A percentile compares a stretch with the other conserved stretches of the same genome.
These are phyloP conservation scores for Eucalyptus curtisii DNA, from an alignment of 345 rosid genomes.

Conservation along the genomic window DNA sequence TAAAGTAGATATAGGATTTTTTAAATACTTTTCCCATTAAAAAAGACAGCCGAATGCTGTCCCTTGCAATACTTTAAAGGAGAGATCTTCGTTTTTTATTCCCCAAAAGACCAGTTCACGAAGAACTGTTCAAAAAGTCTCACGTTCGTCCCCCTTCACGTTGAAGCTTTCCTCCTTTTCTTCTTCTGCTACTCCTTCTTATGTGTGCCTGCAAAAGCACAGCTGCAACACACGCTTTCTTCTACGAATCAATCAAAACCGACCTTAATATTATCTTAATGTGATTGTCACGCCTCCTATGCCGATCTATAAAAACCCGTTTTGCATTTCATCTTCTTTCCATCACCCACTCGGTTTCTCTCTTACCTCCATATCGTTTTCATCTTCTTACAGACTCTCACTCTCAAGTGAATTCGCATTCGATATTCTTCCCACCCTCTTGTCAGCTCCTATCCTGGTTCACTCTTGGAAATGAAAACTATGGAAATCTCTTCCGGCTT, in stretches of 20 bases:
- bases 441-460: not conserved
- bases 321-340: not conserved
- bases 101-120: not conserved
- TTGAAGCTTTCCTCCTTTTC: not conserved
- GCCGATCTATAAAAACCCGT: not conserved
- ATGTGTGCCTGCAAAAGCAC: not conserved
- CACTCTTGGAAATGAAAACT: not conserved
- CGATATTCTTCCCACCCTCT: not conserved
- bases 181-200: not conserved
- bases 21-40: not conserved
- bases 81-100: not conserved
- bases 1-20: not conserved
- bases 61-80: not conserved
- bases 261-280: not conserved
- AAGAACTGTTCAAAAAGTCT: not conserved
- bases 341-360: not conserved
- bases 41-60: not conserved
- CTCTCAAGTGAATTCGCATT: not conserved
- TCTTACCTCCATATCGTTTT: not conserved
- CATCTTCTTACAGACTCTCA: not conserved
- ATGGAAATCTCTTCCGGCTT: not conserved
- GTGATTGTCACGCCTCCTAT: not conserved
- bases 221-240: not conserved
- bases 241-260: not conserved
- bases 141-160: not conserved